Percentiles rank a stretch among this genome's conserved stretches.
Conservation (phyloP, 768 basidiomycete genomes). For the Coprinopsis sp. region DNA sequence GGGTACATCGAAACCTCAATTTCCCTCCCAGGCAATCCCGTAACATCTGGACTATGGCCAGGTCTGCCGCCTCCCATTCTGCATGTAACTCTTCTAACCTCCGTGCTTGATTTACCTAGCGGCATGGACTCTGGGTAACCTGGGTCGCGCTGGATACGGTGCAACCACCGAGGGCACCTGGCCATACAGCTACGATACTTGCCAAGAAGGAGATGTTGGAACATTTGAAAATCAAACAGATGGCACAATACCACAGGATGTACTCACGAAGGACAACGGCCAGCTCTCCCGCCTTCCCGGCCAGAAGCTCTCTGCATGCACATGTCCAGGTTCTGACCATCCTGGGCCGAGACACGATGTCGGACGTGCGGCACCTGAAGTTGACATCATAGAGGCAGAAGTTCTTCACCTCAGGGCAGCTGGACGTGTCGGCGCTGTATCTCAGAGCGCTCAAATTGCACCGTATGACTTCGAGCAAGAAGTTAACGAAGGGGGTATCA, state of each 20-base stretch:
- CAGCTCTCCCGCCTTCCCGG: no score
- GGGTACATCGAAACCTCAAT: constrained; percentile 73
- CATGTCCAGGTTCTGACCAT: constrained; percentile 71
- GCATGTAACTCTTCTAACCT: no score
- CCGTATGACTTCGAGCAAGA: not conserved
- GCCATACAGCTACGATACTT: constrained; percentile 72
- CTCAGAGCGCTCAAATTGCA: constrained; percentile 71
- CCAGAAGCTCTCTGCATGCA: constrained; percentile 43
- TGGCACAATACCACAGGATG: no score
- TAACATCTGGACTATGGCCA: constrained; percentile 47
- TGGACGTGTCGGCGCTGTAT: constrained; percentile 60
- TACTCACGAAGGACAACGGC: no score
- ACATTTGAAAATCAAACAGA: constrained; percentile 71
- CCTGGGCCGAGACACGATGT: constrained; percentile 54
- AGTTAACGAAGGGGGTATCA: no score
- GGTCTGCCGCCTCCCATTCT: constrained; percentile 18
- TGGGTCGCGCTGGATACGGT: constrained; percentile 75
- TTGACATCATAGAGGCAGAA: constrained; percentile 82
- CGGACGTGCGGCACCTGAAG: constrained; percentile 77
- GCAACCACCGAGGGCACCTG: constrained; percentile 79
- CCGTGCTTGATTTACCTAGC: no score
- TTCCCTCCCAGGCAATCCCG: constrained; percentile 53
- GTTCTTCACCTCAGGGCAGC: constrained; percentile 15
- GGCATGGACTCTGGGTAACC: constrained; percentile 88
- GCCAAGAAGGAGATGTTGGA: constrained; percentile 78